Evolutionary conservation across 2,329 filamentous ascomycete species (phyloP), one percentile per base, ranked within the genome.

Genomic region (Elsinoe fawcettii): DNA sequence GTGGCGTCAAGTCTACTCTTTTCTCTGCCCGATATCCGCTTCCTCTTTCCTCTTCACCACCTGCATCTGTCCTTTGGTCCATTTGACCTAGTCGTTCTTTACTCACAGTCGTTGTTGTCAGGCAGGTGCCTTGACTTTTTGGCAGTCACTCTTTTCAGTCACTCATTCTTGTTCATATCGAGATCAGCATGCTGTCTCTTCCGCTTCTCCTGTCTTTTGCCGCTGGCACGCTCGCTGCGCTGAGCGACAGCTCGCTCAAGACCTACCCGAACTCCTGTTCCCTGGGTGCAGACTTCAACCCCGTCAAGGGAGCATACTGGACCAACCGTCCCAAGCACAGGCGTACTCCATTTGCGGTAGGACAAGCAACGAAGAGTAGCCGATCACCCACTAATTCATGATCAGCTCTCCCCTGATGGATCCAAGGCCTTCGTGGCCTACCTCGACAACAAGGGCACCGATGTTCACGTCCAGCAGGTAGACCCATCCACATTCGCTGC

Each of bases 301-400:
- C 81, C 5, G 72, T 84, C 62, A 79, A 81, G 66, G 74, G 74
- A 16, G 76, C 80, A 7, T 84, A 84, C 74, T 84, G 81, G 81
- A 84, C 81, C 12, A 75, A 74, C 18, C 75, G 78, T 46, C 79
- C 80, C 44, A 82, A 84, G 63, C 81, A 84, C 66, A 78, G 81
- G 46, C 77, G 81, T 54, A 84, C 81, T 11, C 81, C 81, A 5
- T 84, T 84, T 60, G 76, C 81, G n/a, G 53, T 55, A 32, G 18
- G 53, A 43, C 14, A 8, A 27, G 7, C 23, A 18, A 30, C 3
- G 23, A n/a, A 3, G 5, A 14, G 4, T 27, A 14, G 2, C n/a
- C 7, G 9, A 18, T 25, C 23, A 37, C 11, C 16, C 5, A 43
- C 39, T 55, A 36, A 55, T 16, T 14, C 5, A 8, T n/a, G 5